Evolutionary conservation across 345 rosid genomes (phyloP), one percentile per base, ranked within the genome.

Genomic region (Orychophragmus violaceus): DNA sequence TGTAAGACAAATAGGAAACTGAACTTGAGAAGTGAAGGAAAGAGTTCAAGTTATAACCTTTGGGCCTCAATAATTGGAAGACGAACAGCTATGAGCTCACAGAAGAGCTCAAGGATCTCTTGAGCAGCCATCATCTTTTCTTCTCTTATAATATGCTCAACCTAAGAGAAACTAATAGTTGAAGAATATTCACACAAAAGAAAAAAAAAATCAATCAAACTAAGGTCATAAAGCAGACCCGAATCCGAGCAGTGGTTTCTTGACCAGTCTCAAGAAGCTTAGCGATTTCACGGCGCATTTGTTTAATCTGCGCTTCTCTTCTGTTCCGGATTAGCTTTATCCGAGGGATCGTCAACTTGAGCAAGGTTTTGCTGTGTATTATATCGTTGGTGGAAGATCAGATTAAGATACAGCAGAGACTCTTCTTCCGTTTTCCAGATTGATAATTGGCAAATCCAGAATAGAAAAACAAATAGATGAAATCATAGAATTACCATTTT

Each of bases 101-200:
- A 83, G 57, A 87, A 94, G 17, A 94, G 84, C 77, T 94, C 99
- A 57, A 90, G 67, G 59, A 94, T 82, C 85, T 94, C 99, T 76
- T 94, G 99, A 59, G 97, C 97, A 65, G 92, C 97, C 97, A 88
- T 88, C 97, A 87, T 90, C 66, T 90, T 94, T 80, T 94, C 97
- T 82, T 94, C 99, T 57, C 99, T 83, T 48, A 90, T 76, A 52
- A 94, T 82, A 82, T 94, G 96, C 73, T 94, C 99, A 58, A 94
- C 97, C 99, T 94, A 78, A 60, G 52, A 6, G 21, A n/a, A n/a
- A 21, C 61, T 19, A 25, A 50, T 11, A 36, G 16, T 35, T 50
- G n/a, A n/a, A n/a, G n/a, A n/a, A n/a, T n/a, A n/a, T n/a, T n/a
- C n/a, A n/a, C n/a, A n/a, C n/a, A n/a, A n/a, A n/a, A n/a, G n/a